These are phyloP conservation scores for Fusarium buharicum DNA, from an alignment of 2,329 filamentous ascomycete species.

Conservation along the genomic window DNA sequence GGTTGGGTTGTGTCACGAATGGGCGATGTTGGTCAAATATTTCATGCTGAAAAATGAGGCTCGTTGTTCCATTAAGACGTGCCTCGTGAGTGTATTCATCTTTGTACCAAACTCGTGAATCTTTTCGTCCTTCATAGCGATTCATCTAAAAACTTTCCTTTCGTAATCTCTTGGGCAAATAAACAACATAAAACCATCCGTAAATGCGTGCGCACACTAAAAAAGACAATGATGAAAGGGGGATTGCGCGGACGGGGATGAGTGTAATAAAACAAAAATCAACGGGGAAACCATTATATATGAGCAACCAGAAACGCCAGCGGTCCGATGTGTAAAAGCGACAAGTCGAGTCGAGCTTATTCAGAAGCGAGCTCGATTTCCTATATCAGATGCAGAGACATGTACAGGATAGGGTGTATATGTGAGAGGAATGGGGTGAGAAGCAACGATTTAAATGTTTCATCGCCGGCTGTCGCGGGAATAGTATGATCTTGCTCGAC, in stretches of 20 bases:
- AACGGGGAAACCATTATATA: conserved; percentile 32
- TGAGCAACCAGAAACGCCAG: conserved; percentile 43
- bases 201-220: conserved; percentile 30
- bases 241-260: conserved; percentile 4
- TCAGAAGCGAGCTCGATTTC: conserved; percentile 33
- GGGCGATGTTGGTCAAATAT: background rate
- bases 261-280: conserved; percentile 6
- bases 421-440: conserved; percentile 16
- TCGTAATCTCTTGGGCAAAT: conserved; percentile 36
- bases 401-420: conserved; percentile 39
- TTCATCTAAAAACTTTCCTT: conserved; percentile 36
- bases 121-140: conserved; percentile 31
- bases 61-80: conserved; percentile 25
- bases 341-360: conserved; percentile 32
- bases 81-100: conserved; percentile 38
- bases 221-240: conserved; percentile 14
- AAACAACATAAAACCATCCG: conserved; percentile 23
- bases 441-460: conserved; percentile 14
- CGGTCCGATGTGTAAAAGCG: conserved; percentile 35
- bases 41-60: conserved; percentile 26
- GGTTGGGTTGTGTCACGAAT: background rate
- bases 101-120: conserved; percentile 40
- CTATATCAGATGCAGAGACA: conserved; percentile 39
- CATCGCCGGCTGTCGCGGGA: conserved; percentile 43
- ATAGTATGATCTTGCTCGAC: conserved; percentile 50